These are phyloP conservation scores for Podospora didyma DNA, from an alignment of 495 filamentous ascomycete species.

Conservation along the genomic window DNA sequence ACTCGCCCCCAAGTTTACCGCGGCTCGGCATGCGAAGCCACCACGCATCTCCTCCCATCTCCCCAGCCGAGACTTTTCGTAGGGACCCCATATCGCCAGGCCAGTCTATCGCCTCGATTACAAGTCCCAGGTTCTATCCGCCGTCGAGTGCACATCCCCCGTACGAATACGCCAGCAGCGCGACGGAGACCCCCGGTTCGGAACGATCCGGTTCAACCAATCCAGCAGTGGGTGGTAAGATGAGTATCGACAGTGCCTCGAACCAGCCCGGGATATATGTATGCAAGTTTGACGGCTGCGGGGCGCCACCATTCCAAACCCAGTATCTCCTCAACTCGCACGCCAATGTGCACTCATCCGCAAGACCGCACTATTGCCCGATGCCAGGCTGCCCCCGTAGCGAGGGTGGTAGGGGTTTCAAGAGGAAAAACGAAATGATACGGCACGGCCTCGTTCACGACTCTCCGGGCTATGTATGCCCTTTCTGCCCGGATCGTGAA, in stretches of 20 bases:
- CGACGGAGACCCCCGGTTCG: conserved; percentile 29
- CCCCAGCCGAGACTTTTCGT: conserved; percentile 25
- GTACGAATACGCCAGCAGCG: conserved; percentile 19
- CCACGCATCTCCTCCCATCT: conserved; percentile 34
- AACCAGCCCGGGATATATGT: conserved; percentile 27
- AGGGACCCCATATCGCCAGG: conserved; percentile 20
- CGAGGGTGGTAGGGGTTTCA: conserved; percentile 90
- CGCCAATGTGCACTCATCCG: conserved; percentile 90
- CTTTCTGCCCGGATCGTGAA: conserved; percentile 92
- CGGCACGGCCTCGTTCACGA: conserved; percentile 92
- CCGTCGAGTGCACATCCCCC: conserved; percentile 14
- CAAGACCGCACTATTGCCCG: conserved; percentile 86
- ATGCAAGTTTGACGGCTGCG: conserved; percentile 57
- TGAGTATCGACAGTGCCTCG: conserved; percentile 49
- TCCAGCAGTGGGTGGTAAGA: conserved; percentile 40
- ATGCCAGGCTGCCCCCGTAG: conserved; percentile 73
- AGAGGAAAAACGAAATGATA: conserved; percentile 99
- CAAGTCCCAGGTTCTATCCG: conserved; percentile 14
- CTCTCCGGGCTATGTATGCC: conserved; percentile 94
- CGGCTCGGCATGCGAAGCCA: conserved; percentile 17
- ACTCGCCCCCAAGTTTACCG: conserved; percentile 22
- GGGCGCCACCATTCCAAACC: conserved; percentile 83
- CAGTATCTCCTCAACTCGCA: conserved; percentile 84
- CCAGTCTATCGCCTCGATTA: not conserved
- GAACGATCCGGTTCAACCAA: conserved; percentile 33